A percentile compares a stretch with the other conserved stretches of the same genome.
Evolutionary conservation across 2,329 filamentous ascomycete species (phyloP).

Genomic region (Neofusicoccum umdonicola): DNA sequence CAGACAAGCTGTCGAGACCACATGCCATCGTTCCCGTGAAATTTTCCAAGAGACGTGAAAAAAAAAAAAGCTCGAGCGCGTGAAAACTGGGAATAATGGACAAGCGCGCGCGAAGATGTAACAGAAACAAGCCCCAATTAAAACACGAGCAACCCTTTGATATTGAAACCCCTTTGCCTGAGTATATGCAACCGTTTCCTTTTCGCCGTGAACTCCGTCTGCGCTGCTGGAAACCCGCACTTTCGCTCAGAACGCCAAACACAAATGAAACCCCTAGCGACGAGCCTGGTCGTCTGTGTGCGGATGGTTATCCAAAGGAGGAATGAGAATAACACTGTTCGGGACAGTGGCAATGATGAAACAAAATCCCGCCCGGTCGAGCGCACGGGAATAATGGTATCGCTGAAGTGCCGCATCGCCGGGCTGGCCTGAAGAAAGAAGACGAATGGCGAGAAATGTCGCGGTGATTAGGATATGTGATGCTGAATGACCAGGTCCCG

Average conservation of each 20-base stretch:
- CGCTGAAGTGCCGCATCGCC: background rate
- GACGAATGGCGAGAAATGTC: background rate
- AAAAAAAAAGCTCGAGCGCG: background rate
- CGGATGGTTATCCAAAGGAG: conserved; percentile 4
- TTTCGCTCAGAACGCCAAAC: conserved; percentile 12
- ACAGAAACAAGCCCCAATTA: conserved; percentile 11
- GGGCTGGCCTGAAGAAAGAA: background rate
- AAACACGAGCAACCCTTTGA: conserved; percentile 8
- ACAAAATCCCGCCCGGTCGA: conserved; percentile 6
- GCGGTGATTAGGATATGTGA: conserved; percentile 6
- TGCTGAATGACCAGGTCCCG: background rate
- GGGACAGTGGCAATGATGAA: background rate
- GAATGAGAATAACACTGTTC: background rate
- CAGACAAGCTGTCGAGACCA: conserved; percentile 8
- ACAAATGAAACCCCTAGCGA: conserved; percentile 14
- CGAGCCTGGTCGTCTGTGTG: conserved; percentile 10
- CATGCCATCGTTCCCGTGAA: conserved; percentile 13
- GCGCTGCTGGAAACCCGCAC: conserved; percentile 4
- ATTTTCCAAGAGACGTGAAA: conserved; percentile 1
- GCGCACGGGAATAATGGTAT: conserved; percentile 8
- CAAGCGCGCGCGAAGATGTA: conserved; percentile 2
- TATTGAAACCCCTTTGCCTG: conserved; percentile 12
- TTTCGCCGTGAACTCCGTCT: conserved; percentile 12
- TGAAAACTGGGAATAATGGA: conserved; percentile 7
- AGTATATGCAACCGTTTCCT: conserved; percentile 12